Evolutionary conservation across 2,329 filamentous ascomycete genomes (phyloP), one percentile per base, ranked within the genome.

Genomic region (Fusarium gaditjirri): DNA sequence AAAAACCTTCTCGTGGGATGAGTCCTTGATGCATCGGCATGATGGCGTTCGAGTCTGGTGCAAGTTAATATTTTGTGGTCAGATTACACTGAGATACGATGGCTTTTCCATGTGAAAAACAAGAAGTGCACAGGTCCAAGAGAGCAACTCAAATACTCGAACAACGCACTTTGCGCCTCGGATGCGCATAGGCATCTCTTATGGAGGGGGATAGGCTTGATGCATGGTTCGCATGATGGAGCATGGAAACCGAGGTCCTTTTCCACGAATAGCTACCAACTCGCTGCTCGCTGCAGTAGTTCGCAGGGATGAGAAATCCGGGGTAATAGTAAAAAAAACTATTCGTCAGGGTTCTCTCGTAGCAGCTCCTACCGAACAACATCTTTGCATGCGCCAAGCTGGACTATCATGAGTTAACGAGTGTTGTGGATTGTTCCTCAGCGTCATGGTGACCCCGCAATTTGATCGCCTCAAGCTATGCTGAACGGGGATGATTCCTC

Each of bases 1-100:
- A 89, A 76, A 92, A 86, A 50, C 87, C 87, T 81, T 89, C 87
- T 65, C 87, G 86, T 23, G 87, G 87, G 36, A 89, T 78, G 72
- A 86, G 80, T 68, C 86, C 86, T 58, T 85, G 84, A 78, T 87
- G 85, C 76, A 88, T 78, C 14, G 81, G 79, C 80, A 82, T 81
- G 42, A 16, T 73, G 68, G 60, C 23, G 41, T 29, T 44, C 25
- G 52, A 11, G 52, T 38, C 47, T 35, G 25, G 29, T 58, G 44
- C 49, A 54, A 46, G 58, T 56, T 31, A 60, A 50, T 23, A 25
- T 60, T 52, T 47, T 61, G 29, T 70, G 36, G 29, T n/a, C 42
- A 36, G 29, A 39, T 44, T 53, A n/a, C 27, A 53, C 43, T 21
- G 36, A 29, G 53, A 39, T 27, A 35, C 31, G 25, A 35, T 33